phyloP scores from a whole-genome alignment of 768 basidiomycete species.

The Boletus rex-veris region DNA sequence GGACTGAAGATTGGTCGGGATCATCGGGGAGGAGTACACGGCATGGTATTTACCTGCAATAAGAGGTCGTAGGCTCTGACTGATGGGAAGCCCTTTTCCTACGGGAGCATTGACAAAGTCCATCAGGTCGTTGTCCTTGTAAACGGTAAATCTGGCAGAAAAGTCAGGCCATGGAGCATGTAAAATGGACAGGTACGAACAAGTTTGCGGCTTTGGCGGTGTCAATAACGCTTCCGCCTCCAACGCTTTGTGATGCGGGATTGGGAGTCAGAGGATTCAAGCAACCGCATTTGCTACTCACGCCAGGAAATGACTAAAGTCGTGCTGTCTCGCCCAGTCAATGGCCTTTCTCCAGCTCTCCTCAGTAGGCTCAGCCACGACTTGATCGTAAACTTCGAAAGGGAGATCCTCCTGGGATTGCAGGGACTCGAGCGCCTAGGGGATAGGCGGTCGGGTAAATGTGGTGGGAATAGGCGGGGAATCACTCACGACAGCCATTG shows the following conservation, averaged over 20 bases:
- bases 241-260: constrained; percentile 51
- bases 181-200: constrained; percentile 36
- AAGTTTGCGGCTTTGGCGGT: constrained; percentile 95
- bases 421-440: constrained; percentile 73
- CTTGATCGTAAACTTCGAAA: constrained; percentile 78
- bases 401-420: constrained; percentile 71
- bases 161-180: neutral
- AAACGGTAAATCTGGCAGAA: constrained; percentile 69
- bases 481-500: constrained; percentile 71
- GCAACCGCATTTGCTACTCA: constrained; percentile 35
- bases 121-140: constrained; percentile 88
- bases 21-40: neutral
- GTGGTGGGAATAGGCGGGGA: neutral
- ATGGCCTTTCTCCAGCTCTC: constrained; percentile 87
- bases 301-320: constrained; percentile 94
- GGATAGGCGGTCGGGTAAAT: neutral
- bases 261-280: neutral
- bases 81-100: constrained; percentile 86
- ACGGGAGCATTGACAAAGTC: constrained; percentile 98
- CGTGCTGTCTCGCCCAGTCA: constrained; percentile 76
- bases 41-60: constrained; percentile 60
- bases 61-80: constrained; percentile 69
- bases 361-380: constrained; percentile 90
- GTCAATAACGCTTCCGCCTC: constrained; percentile 94
- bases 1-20: constrained; percentile 38